Percentiles rank a stretch among this genome's conserved stretches.
Evolutionary conservation across 2,329 filamentous ascomycete species (phyloP).

Genomic region (Aspergillus sp.): DNA sequence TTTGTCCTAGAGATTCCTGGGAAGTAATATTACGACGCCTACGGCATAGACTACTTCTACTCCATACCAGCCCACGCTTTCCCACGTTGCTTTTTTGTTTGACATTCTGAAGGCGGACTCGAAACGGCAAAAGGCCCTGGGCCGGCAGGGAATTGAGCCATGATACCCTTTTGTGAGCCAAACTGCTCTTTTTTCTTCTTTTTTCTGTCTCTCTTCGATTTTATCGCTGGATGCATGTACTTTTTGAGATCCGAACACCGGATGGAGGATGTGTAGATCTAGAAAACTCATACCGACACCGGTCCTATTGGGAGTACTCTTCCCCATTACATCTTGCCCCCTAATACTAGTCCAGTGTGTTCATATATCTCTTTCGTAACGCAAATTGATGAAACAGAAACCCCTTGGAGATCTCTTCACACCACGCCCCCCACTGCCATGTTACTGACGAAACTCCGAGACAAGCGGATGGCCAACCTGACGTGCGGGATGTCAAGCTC

Average conservation of each 20-base stretch:
- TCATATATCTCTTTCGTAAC: not conserved
- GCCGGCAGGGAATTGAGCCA: not conserved
- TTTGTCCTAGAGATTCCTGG: constrained; percentile 68
- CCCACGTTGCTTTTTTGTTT: not conserved
- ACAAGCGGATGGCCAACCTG: not conserved
- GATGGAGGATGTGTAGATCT: not conserved
- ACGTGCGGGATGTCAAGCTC: not conserved
- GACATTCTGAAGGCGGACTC: too few relatives aligned
- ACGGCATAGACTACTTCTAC: not conserved
- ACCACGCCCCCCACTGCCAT: not conserved
- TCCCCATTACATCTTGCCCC: not conserved
- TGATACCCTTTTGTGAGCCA: not conserved
- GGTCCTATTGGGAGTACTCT: not conserved
- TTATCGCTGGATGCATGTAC: not conserved
- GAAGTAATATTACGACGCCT: constrained; percentile 23
- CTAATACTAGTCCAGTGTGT: not conserved
- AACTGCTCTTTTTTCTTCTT: not conserved
- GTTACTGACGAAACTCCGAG: not conserved
- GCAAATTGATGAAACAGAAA: not conserved
- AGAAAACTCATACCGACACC: not conserved
- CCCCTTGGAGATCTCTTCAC: not conserved
- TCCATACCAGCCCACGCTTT: not conserved
- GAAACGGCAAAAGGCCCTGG: too few relatives aligned
- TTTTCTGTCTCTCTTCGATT: not conserved
- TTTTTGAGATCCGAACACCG: not conserved